Evolutionary conservation across 768 basidiomycete genomes (phyloP).

Genomic region (Trametes cingulata): DNA sequence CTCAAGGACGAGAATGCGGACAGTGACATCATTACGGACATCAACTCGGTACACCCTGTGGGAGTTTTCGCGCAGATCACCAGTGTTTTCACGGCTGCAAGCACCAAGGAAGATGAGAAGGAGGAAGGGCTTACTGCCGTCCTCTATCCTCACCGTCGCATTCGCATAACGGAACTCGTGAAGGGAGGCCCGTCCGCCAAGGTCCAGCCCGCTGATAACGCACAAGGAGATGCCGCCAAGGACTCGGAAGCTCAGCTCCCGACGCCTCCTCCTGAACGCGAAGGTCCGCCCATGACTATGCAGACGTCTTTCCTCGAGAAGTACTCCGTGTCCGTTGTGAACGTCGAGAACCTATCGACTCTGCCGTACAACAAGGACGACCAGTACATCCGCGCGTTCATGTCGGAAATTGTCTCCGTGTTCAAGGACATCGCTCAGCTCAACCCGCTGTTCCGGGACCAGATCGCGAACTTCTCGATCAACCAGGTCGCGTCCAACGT

Average conservation of each 20-base stretch:
- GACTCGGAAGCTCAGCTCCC: conserved; percentile 46
- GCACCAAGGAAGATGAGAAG: conserved; percentile 65
- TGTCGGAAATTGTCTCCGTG: conserved; percentile 93
- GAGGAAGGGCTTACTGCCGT: conserved; percentile 95
- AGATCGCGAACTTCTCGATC: conserved; percentile 95
- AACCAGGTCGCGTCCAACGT: conserved; percentile 90
- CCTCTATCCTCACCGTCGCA: conserved; percentile 89
- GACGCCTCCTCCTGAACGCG: conserved; percentile 34
- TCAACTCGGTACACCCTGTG: conserved; percentile 86
- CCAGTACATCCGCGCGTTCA: conserved; percentile 94
- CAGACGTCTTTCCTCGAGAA: conserved; percentile 86
- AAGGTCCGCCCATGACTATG: conserved; percentile 48
- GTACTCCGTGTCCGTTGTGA: conserved; percentile 83
- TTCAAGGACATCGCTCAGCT: conserved; percentile 99
- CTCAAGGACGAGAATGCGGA: conserved; percentile 93
- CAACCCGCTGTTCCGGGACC: conserved; percentile 97
- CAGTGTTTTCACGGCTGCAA: conserved; percentile 74
- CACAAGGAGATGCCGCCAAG: conserved; percentile 29
- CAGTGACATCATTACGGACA: conserved; percentile 87
- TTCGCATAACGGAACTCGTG: conserved; percentile 84
- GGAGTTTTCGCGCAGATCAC: conserved; percentile 98
- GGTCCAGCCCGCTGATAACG: conserved; percentile 35
- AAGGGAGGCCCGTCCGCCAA: conserved; percentile 45
- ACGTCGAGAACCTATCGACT: conserved; percentile 79
- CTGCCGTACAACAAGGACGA: conserved; percentile 89